These are phyloP conservation scores for Irpex rosettiformis DNA, from an alignment of 1,284 basidiomycete genomes.

Conservation along the genomic window DNA sequence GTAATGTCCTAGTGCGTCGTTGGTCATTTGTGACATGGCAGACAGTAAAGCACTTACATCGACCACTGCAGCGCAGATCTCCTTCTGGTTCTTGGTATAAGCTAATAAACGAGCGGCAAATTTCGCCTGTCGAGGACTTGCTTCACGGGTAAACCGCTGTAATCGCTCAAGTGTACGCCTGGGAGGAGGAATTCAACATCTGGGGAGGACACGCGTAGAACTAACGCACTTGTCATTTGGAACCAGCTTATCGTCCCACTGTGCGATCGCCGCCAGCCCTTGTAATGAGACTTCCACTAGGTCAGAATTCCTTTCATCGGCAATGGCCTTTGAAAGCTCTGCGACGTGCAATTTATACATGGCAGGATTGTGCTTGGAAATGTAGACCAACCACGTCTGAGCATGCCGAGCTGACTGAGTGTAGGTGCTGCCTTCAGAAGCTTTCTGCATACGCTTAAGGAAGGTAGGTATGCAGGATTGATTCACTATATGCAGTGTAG, in stretches of 20 bases:
- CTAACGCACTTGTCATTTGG: constrained; percentile 72
- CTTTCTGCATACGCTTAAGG: constrained; percentile 60
- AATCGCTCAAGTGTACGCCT: constrained; percentile 71
- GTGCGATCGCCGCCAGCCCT: constrained; percentile 68
- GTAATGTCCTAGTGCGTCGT: constrained; percentile 58
- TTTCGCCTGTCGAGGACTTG: constrained; percentile 75
- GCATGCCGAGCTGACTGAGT: constrained; percentile 44
- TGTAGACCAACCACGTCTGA: constrained; percentile 47
- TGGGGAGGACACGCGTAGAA: no score
- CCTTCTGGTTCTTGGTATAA: constrained; percentile 49
- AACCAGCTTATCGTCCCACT: constrained; percentile 52
- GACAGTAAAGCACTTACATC: no score
- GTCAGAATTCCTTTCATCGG: constrained; percentile 56
- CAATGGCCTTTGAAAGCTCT: constrained; percentile 70
- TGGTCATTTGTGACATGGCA: no score
- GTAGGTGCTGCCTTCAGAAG: constrained; percentile 29
- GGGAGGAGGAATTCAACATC: background rate
- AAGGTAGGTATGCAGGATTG: constrained; percentile 83
- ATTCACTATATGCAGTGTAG: constrained; percentile 76
- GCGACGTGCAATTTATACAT: constrained; percentile 74
- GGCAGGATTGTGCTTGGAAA: constrained; percentile 78
- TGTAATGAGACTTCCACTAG: constrained; percentile 73
- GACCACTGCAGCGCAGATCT: constrained; percentile 52
- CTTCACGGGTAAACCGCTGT: constrained; percentile 55
- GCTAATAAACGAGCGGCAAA: constrained; percentile 83